Base-by-base conservation (phyloP, 208 protist genomes). In the Tetramitus jugosus region DNA sequence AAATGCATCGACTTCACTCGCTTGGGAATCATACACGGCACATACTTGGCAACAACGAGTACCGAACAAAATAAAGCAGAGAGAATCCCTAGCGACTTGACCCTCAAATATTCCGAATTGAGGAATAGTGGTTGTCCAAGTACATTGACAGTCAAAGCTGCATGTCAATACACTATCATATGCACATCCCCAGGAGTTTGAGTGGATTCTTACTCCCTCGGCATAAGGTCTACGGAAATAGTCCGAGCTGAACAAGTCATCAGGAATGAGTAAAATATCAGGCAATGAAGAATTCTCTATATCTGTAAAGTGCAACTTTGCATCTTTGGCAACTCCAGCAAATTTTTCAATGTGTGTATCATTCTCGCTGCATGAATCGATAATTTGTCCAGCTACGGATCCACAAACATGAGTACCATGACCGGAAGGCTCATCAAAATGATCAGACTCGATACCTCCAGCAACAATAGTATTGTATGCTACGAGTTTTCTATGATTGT, bases 181-280 rank as follows among this genome's bases (percentile, higher is more conserved):
- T 39, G 17, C 14, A 56, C 49, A 20, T 42, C 92, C 92, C 90
- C 90, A 94, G 26, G 91, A 94, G 84, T 94, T 94, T 77, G 85
- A 89, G 35, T 84, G 89, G 33, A 95, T 86, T 61, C 87, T 85
- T 3, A 90, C 90, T 0, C 90, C 91, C 0, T 60, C 79, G 8
- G 60, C 65, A 80, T 91, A 91, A 33, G 85, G 85, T 20, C 84
- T 69, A 1, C 26, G 42, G 79, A 93, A 92, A 26, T 91, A 76
- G 40, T 88, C 87, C 0, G 29, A 35, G 53, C n/a, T 53, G n/a
- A 74, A 53, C 14, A 35, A 23, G 26, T 42, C 39, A 8, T 39
- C 42, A 26, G 29, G 33, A 1, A 74, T 29, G 3, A 74, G 53
- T 4, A 23, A n/a, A 29, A 23, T 35, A 35, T 52, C 20, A n/a